Percentiles rank a stretch among this genome's conserved stretches.
These are phyloP conservation scores for Hyaloperonospora arabidopsidis DNA, from an alignment of 352 stramenopile genomes.

Conservation along the genomic window DNA sequence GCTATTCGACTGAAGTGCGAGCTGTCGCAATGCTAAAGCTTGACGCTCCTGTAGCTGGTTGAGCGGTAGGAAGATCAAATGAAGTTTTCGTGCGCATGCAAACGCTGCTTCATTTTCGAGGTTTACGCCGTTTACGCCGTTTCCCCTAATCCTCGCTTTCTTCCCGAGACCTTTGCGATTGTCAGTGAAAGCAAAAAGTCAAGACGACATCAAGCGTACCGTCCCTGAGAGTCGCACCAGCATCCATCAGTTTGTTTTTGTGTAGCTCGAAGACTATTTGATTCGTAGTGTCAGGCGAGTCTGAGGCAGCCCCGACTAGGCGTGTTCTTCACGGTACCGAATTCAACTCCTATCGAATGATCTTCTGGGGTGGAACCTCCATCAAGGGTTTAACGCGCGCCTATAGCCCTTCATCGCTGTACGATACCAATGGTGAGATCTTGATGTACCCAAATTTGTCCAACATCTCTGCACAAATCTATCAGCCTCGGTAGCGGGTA, in stretches of 20 bases:
- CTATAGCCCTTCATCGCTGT: constrained; percentile 79
- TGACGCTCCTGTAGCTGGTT: constrained; percentile 20
- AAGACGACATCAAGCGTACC: constrained; percentile 28
- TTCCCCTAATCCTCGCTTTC: constrained; percentile 24
- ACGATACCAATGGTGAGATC: constrained; percentile 83
- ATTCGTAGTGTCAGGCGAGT: constrained; percentile 78
- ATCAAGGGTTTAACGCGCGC: constrained; percentile 23
- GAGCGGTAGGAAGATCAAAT: constrained; percentile 26
- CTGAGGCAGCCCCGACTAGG: constrained; percentile 46
- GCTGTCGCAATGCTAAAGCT: constrained; percentile 14
- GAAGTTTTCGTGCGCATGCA: constrained; percentile 8
- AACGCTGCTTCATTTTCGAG: constrained; percentile 1
- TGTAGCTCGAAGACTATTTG: constrained; percentile 51
- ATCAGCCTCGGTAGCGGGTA: constrained; percentile 19
- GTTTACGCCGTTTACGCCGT: no score
- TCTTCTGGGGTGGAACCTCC: constrained; percentile 13
- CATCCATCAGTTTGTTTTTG: constrained; percentile 53
- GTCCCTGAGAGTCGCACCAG: constrained; percentile 37
- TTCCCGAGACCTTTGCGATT: constrained; percentile 67
- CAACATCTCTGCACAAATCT: constrained; percentile 35
- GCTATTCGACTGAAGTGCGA: constrained; percentile 5
- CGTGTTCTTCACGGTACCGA: constrained; percentile 88
- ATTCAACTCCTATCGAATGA: constrained; percentile 78
- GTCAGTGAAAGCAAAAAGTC: constrained; percentile 73
- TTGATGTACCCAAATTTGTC: constrained; percentile 39